These are phyloP conservation scores for Coffea humblotiana DNA, from an alignment of 305 asterid species.

Conservation along the genomic window DNA sequence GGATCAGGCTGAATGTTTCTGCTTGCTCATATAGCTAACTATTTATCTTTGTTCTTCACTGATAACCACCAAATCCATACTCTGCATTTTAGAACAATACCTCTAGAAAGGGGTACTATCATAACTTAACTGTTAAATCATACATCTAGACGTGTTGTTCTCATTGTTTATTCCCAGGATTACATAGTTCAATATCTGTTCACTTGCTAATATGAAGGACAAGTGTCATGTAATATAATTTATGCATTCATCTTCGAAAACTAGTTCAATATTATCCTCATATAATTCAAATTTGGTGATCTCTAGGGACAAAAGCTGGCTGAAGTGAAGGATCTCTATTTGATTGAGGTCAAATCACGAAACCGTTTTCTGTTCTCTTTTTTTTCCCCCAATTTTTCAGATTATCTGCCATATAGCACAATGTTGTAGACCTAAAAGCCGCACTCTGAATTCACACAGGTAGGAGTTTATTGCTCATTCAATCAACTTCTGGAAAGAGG, in stretches of 20 bases:
- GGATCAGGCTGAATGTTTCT: not conserved
- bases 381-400: not conserved
- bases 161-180: not conserved
- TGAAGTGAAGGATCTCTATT: slow-evolving; percentile 86
- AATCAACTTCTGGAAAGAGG: slow-evolving; percentile 96
- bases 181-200: too few relatives aligned
- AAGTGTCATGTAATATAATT: too few relatives aligned
- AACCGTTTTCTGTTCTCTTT: slow-evolving; percentile 6
- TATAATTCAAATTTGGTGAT: slow-evolving; percentile 28
- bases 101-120: not conserved
- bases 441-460: slow-evolving; percentile 38
- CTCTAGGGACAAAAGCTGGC: slow-evolving; percentile 87
- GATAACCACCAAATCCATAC: not conserved
- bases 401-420: not conserved
- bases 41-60: not conserved
- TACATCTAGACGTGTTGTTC: not conserved
- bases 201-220: not conserved
- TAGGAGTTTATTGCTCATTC: slow-evolving; percentile 97
- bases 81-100: not conserved
- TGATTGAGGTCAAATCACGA: slow-evolving; percentile 73
- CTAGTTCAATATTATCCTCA: slow-evolving; percentile 16
- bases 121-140: too few relatives aligned
- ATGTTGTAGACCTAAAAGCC: not conserved
- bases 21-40: not conserved
- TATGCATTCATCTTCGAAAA: not conserved